A percentile compares a stretch with the other conserved stretches of the same genome.
These are phyloP conservation scores for Yamadazyma takamatsuzukensis DNA, from an alignment of 805 yeast species.

Conservation along the genomic window DNA sequence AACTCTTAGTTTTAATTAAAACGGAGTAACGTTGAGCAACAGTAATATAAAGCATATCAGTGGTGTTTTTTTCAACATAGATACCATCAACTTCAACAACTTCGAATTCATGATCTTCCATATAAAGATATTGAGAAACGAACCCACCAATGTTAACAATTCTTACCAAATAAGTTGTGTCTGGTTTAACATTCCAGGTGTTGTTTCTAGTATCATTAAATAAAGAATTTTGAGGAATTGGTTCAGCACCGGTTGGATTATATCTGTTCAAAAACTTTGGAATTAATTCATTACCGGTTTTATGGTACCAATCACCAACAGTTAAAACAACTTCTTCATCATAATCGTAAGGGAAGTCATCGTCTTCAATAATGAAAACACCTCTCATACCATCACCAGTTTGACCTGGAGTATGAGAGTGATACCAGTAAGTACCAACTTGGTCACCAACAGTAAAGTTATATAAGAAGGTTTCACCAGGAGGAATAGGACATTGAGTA, in stretches of 20 bases:
- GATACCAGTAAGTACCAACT: constrained; percentile 95
- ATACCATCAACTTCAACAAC: constrained; percentile 47
- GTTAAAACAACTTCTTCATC: constrained; percentile 61
- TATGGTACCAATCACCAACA: constrained; percentile 64
- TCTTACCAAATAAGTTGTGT: constrained; percentile 61
- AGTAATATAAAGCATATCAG: constrained; percentile 57
- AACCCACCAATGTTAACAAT: constrained; percentile 67
- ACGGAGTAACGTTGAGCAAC: constrained; percentile 83
- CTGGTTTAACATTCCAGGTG: constrained; percentile 52
- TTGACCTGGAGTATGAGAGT: constrained; percentile 86
- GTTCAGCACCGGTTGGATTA: constrained; percentile 85
- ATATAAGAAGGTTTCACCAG: constrained; percentile 70
- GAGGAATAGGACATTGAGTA: constrained; percentile 89
- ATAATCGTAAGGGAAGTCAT: constrained; percentile 54
- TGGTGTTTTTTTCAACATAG: constrained; percentile 53
- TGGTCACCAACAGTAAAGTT: constrained; percentile 85
- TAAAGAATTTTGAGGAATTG: constrained; percentile 64
- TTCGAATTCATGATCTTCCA: constrained; percentile 40
- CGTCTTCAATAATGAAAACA: constrained; percentile 65
- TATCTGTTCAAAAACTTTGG: constrained; percentile 54
- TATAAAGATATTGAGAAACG: constrained; percentile 54
- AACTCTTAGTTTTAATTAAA: constrained; percentile 52
- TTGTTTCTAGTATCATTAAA: constrained; percentile 63
- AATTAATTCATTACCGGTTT: constrained; percentile 44
- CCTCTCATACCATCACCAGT: constrained; percentile 94